Conservation (phyloP, 306 rosid species). For the Morella rubra region DNA sequence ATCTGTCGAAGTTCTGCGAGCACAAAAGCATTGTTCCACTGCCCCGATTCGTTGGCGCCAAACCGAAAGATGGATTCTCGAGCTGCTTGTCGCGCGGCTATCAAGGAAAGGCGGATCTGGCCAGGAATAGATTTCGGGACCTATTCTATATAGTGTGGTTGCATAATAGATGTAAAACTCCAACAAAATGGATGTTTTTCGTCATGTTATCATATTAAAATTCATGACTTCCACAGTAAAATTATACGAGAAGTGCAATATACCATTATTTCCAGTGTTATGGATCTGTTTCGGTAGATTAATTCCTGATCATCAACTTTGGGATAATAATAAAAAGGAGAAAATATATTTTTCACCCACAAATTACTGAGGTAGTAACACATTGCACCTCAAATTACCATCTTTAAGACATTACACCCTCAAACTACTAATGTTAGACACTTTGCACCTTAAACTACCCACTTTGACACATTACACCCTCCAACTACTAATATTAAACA, state of each 20-base stretch:
- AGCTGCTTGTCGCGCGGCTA: neutral
- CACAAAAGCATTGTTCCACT: constrained; percentile 18
- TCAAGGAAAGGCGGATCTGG: constrained; percentile 7
- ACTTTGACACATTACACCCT: no score
- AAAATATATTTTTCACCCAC: no score
- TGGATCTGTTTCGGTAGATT: neutral
- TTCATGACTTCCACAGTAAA: constrained; percentile 7
- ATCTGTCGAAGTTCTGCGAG: constrained; percentile 27
- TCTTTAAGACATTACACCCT: no score
- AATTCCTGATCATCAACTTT: neutral
- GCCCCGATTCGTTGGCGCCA: constrained; percentile 5
- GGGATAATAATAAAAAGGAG: no score
- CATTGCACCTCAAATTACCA: no score
- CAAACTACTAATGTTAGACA: no score
- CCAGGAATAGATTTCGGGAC: constrained; percentile 22
- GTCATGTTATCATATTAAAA: constrained; percentile 15
- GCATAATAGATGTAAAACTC: constrained; percentile 13
- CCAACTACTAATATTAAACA: no score
- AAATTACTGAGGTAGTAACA: no score
- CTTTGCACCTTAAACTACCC: no score
- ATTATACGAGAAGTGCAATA: neutral
- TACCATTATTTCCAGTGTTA: constrained; percentile 6
- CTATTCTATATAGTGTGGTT: constrained; percentile 29
- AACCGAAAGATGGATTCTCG: constrained; percentile 7
- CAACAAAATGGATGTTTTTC: neutral